A percentile compares a stretch with the other conserved stretches of the same genome.
Conservation (phyloP, 129 eudicot species). For the Flaveria sonorensis region DNA sequence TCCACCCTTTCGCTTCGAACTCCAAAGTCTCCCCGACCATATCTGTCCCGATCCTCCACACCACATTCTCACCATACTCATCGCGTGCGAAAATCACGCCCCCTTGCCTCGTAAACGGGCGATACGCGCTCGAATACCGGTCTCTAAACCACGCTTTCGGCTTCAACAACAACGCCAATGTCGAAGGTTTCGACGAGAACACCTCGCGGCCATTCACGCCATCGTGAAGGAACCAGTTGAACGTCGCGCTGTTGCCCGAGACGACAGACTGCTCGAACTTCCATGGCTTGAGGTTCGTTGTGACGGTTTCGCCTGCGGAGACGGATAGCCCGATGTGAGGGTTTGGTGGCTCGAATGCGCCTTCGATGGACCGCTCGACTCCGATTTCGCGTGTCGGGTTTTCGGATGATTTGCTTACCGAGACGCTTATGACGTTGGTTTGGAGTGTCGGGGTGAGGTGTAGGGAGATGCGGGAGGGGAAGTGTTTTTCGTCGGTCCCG, state of each 20-base stretch:
- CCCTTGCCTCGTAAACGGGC: constrained; percentile 90
- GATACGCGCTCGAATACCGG: constrained; percentile 59
- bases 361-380: constrained; percentile 60
- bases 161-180: constrained; percentile 49
- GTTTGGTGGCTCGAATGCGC: constrained; percentile 65
- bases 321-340: constrained; percentile 52
- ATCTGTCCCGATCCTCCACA: constrained; percentile 74
- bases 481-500: constrained; percentile 77
- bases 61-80: constrained; percentile 85
- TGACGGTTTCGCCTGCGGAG: constrained; percentile 63
- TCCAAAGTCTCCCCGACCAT: constrained; percentile 65
- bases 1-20: constrained; percentile 81
- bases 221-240: constrained; percentile 87
- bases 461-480: constrained; percentile 80
- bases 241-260: constrained; percentile 45
- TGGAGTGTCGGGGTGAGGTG: constrained; percentile 68
- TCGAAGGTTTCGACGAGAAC: constrained; percentile 69
- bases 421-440: constrained; percentile 63
- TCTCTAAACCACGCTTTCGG: constrained; percentile 87
- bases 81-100: constrained; percentile 83
- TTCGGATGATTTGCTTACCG: constrained; percentile 76
- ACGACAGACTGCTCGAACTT: constrained; percentile 79
- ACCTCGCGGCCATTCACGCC: constrained; percentile 71
- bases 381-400: constrained; percentile 73
- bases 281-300: constrained; percentile 84